Conservation (phyloP, 1,139 yeast species). For the Sugiyamaella paludigena region DNA sequence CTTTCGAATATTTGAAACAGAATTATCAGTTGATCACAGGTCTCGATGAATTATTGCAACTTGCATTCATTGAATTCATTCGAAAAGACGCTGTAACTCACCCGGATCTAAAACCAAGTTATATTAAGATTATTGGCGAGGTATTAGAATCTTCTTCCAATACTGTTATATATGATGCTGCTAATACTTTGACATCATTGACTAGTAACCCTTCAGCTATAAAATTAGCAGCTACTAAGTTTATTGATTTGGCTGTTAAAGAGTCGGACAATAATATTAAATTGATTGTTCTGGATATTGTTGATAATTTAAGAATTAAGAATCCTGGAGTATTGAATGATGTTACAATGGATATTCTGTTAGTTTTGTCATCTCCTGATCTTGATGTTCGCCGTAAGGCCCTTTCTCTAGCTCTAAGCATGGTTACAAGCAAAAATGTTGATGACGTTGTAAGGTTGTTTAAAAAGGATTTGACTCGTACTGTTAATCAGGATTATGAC, state of each 20-base stretch:
- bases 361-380: conserved; percentile 84
- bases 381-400: conserved; percentile 89
- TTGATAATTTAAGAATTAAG: conserved; percentile 67
- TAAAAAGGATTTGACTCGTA: conserved; percentile 76
- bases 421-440: conserved; percentile 84
- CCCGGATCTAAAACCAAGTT: conserved; percentile 65
- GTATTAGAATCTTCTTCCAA: conserved; percentile 68
- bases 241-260: conserved; percentile 83
- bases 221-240: conserved; percentile 75
- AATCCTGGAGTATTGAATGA: conserved; percentile 87
- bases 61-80: conserved; percentile 88
- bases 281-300: conserved; percentile 84
- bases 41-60: conserved; percentile 83
- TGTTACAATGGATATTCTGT: conserved; percentile 78
- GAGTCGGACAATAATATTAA: conserved; percentile 94
- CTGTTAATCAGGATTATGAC: conserved; percentile 64
- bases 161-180: conserved; percentile 89
- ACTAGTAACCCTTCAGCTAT: conserved; percentile 68
- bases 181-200: conserved; percentile 74
- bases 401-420: conserved; percentile 71
- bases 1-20: conserved; percentile 76
- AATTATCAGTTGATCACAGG: conserved; percentile 60
- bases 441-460: conserved; percentile 90
- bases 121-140: conserved; percentile 69
- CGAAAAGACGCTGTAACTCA: conserved; percentile 71